These are phyloP conservation scores for Candida awuae DNA, from an alignment of 805 yeast species.

Conservation along the genomic window DNA sequence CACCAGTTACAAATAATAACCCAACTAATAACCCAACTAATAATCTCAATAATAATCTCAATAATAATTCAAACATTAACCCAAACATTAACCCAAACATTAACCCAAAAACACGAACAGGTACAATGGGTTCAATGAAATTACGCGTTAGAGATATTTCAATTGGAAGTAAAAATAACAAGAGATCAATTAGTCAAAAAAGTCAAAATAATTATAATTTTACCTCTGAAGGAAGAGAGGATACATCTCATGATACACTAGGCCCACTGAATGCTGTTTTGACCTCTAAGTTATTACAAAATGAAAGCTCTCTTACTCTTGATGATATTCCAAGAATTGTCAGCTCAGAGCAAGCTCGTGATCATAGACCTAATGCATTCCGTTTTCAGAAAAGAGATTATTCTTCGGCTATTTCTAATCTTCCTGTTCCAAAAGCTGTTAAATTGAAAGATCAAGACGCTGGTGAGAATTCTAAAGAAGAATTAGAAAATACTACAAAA, in stretches of 20 bases:
- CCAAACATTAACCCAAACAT: no score
- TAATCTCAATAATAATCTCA: no score
- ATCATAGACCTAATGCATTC: slow-evolving; percentile 86
- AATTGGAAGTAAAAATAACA: slow-evolving; percentile 14
- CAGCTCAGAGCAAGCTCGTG: slow-evolving; percentile 94
- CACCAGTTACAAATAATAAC: background rate
- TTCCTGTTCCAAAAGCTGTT: slow-evolving; percentile 28
- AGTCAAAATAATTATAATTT: slow-evolving; percentile 24
- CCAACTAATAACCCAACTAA: background rate
- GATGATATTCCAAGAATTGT: slow-evolving; percentile 97
- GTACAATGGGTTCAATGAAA: slow-evolving; percentile 25
- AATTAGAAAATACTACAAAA: background rate
- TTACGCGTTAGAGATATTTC: slow-evolving; percentile 26
- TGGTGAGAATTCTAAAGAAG: background rate
- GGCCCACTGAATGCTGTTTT: slow-evolving; percentile 31
- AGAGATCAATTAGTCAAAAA: slow-evolving; percentile 2
- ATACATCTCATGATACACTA: background rate
- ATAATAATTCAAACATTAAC: slow-evolving; percentile 16
- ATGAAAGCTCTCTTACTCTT: slow-evolving; percentile 78
- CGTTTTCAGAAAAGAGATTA: slow-evolving; percentile 54
- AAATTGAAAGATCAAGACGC: slow-evolving; percentile 8
- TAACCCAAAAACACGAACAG: slow-evolving; percentile 10
- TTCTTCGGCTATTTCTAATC: slow-evolving; percentile 29
- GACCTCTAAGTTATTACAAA: slow-evolving; percentile 63
- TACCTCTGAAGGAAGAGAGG: background rate